phyloP scores from a whole-genome alignment of 768 basidiomycete genomes.

The Mycena maculata region DNA sequence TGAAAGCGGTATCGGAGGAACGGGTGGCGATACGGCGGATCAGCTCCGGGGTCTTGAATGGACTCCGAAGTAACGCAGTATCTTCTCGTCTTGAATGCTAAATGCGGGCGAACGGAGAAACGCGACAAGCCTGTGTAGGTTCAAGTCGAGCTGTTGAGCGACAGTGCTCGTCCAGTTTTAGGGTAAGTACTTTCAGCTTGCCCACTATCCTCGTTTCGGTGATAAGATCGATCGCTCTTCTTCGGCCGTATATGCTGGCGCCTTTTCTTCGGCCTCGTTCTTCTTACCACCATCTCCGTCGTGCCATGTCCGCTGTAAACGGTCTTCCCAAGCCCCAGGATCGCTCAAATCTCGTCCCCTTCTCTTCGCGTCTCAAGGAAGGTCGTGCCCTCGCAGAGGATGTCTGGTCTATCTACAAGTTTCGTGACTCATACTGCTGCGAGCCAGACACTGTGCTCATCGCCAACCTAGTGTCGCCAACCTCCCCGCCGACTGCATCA shows the following conservation, averaged over 20 bases:
- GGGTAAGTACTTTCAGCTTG: too few species aligned
- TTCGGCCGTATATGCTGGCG: constrained; percentile 18
- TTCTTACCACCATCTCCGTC: constrained; percentile 21
- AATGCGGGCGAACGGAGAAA: too few species aligned
- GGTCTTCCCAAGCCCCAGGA: constrained; percentile 40
- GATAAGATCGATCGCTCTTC: constrained; percentile 2
- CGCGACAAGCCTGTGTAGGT: too few species aligned
- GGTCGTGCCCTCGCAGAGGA: constrained; percentile 85
- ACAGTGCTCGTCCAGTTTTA: too few species aligned
- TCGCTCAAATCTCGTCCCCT: constrained; percentile 67
- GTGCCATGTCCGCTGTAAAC: constrained; percentile 35
- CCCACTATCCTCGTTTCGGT: too few species aligned
- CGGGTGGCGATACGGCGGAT: too few species aligned
- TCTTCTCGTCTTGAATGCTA: too few species aligned
- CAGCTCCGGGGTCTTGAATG: too few species aligned
- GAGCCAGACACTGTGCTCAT: constrained; percentile 24
- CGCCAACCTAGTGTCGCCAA: constrained; percentile 75
- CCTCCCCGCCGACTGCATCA: constrained; percentile 91
- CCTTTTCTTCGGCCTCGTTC: constrained; percentile 16
- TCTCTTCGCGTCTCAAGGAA: constrained; percentile 77
- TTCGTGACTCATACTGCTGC: constrained; percentile 20
- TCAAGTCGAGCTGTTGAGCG: too few species aligned
- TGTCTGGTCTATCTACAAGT: constrained; percentile 94
- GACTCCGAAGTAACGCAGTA: too few species aligned
- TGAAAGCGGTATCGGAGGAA: too few species aligned